Evolutionary conservation across 345 rosid genomes (phyloP), one percentile per base, ranked within the genome.

Genomic region (Eucalyptus coolabah): DNA sequence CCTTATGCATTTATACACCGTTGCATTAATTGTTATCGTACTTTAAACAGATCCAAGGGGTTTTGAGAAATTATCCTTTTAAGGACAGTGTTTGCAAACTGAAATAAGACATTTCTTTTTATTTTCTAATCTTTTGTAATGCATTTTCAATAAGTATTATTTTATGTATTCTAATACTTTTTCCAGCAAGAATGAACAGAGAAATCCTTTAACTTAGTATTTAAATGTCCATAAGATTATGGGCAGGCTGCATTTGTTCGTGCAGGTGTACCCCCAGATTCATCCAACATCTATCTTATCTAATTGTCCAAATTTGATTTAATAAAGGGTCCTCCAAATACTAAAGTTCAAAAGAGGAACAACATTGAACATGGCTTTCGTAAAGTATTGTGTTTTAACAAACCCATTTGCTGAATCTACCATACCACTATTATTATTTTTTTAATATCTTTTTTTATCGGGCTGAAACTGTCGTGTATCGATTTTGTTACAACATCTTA

Each of bases 1-100:
- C n/a, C n/a, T n/a, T n/a, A n/a, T n/a, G n/a, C n/a, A n/a, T n/a
- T n/a, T n/a, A n/a, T n/a, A n/a, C n/a, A n/a, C n/a, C n/a, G n/a
- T n/a, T n/a, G n/a, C n/a, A n/a, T n/a, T n/a, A n/a, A n/a, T n/a
- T n/a, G n/a, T n/a, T n/a, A n/a, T n/a, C n/a, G n/a, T n/a, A n/a
- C n/a, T n/a, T n/a, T n/a, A n/a, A n/a, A n/a, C n/a, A n/a, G n/a
- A n/a, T n/a, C 7, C 53, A 0, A 50, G 7, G 7, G 8, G 1
- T 3, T n/a, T n/a, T n/a, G n/a, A n/a, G 3, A 5, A 50, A 50
- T 50, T 50, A 50, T 50, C 0, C 19, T 50, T 16, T 50, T 16
- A 16, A 50, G 0, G 0, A 50, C 8, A 15, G 0, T 50, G 8
- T 50, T 50, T 50, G 3, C 53, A 50, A 1, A 1, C 19, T 1